Conservation (phyloP, 169 alveolate species). For the Perkinsus marinus region DNA sequence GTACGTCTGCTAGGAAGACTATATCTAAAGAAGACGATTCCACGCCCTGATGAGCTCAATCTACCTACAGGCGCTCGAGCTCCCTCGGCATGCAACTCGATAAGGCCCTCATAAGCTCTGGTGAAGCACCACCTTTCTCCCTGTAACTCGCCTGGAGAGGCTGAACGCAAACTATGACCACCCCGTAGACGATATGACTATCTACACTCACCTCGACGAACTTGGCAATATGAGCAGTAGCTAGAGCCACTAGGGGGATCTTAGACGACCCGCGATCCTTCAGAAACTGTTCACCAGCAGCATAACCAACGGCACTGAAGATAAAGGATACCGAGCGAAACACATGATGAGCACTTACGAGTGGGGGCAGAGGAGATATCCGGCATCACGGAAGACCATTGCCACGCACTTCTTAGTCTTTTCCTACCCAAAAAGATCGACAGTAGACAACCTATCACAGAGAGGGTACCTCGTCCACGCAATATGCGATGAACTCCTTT, state of each 20-base stretch:
- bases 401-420: neutral
- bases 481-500: neutral
- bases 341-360: neutral
- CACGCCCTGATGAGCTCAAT: neutral
- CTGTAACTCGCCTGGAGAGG: neutral
- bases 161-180: neutral
- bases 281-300: neutral
- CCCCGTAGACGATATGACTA: neutral
- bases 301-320: neutral
- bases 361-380: neutral
- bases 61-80: neutral
- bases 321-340: neutral
- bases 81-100: neutral
- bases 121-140: neutral
- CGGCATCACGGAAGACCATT: neutral
- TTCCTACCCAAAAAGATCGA: neutral
- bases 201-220: neutral
- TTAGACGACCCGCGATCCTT: neutral
- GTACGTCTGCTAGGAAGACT: neutral
- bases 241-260: neutral
- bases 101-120: neutral
- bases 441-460: neutral
- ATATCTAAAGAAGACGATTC: neutral
- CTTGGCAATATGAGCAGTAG: neutral
- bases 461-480: neutral